Base-by-base conservation (phyloP, 305 asterid species). In the Fraxinus albicans region DNA sequence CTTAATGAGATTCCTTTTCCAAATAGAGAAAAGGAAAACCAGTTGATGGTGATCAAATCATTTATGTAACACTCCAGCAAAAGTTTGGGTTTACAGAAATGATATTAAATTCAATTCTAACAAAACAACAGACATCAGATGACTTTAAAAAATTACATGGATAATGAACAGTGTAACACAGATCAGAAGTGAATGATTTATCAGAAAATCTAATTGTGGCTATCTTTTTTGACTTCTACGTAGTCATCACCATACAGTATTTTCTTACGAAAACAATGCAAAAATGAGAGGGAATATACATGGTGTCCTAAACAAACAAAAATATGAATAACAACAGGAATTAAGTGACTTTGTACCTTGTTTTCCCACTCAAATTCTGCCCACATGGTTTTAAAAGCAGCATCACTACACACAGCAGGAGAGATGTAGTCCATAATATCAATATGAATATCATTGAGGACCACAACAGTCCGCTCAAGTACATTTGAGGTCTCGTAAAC, bases 341-440 rank as follows among this genome's bases (percentile, higher is more conserved):
- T 27, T 27, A 31, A 70, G 76, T 31, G 76, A 70, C n/a, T n/a
- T 79, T 12, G n/a, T 87, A 90, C 93, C 93, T 90, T 90, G 87
- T 90, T 90, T 86, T 90, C 92, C 92, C 92, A 90, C 88, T 90
- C 92, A 86, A 90, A 90, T 80, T 90, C 92, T 42, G 89, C 89
- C 92, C 92, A 90, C 92, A 90, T 90, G 63, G 91, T 80, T 83
- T 91, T 88, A 74, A 90, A 88, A 36, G 91, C 90, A 85, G 92
- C 89, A 88, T 88, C 92, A n/a, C 87, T 80, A 70, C 92, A 88
- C 53, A 80, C 84, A 74, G 92, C 90, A 47, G 91, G 91, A 44
- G 92, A 90, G 85, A 90, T 90, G 80, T 90, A 90, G 74, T 90
- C 91, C 91, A 90, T 90, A 78, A 90, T 90, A 84, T 90, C 92